These are phyloP conservation scores for Purpureocillium takamizusanense DNA, from an alignment of 2,329 filamentous ascomycete species.

Conservation along the genomic window DNA sequence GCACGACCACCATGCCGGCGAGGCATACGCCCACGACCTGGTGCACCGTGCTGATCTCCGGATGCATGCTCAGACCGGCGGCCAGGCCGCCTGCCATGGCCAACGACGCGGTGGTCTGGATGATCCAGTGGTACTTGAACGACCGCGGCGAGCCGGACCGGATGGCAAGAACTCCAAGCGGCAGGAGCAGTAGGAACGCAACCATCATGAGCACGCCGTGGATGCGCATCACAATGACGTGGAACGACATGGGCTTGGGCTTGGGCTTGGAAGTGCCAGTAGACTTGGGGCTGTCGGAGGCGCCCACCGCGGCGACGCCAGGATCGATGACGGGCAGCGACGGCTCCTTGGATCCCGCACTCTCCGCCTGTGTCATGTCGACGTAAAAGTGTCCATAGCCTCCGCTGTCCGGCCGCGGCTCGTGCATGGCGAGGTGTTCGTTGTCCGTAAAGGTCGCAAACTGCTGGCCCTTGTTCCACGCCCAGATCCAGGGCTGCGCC, in stretches of 20 bases:
- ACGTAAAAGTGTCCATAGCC: slow-evolving; percentile 11
- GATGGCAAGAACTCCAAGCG: slow-evolving; percentile 9
- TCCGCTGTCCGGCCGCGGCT: slow-evolving; percentile 5
- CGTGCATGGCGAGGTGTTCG: slow-evolving; percentile 7
- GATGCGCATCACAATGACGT: slow-evolving; percentile 1
- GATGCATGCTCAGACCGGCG: slow-evolving; percentile 3
- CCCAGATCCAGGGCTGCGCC: slow-evolving; percentile 17
- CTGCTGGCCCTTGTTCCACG: slow-evolving; percentile 13
- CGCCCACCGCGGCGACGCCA: slow-evolving; percentile 2
- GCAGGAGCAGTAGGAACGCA: slow-evolving; percentile 9
- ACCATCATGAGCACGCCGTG: slow-evolving; percentile 10
- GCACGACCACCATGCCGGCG: slow-evolving; percentile 4
- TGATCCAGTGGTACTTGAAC: slow-evolving; percentile 11
- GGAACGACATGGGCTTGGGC: background rate
- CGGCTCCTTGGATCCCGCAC: slow-evolving; percentile 3
- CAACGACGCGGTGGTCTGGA: slow-evolving; percentile 5
- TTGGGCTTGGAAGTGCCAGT: background rate
- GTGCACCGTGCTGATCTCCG: slow-evolving; percentile 4
- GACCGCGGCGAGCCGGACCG: slow-evolving; percentile 7
- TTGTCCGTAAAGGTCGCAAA: slow-evolving; percentile 9
- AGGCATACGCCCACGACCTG: slow-evolving; percentile 8
- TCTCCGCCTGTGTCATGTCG: slow-evolving; percentile 9
- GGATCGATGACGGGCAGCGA: slow-evolving; percentile 5
- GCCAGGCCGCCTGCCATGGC: slow-evolving; percentile 4
- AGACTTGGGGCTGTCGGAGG: slow-evolving; percentile 6